Percentiles rank a stretch among this genome's conserved stretches.
phyloP scores from a whole-genome alignment of 1,284 basidiomycete genomes.

The Irpex sp. region DNA sequence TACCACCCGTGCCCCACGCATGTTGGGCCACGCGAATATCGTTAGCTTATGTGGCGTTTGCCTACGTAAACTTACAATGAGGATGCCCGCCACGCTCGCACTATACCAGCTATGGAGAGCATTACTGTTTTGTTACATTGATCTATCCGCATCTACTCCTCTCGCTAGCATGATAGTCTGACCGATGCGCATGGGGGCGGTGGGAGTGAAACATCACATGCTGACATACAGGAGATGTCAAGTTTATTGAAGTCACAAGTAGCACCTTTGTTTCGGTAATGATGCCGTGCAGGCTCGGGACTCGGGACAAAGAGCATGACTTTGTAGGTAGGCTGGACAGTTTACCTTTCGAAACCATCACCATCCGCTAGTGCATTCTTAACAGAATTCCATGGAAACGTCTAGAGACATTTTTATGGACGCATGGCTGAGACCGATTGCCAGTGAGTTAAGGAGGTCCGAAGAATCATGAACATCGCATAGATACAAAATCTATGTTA shows the following conservation, averaged over 20 bases:
- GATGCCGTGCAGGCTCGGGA: background rate
- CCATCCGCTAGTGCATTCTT: background rate
- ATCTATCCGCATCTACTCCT: background rate
- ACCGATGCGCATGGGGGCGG: background rate
- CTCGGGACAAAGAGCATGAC: background rate
- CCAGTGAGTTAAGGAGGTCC: background rate
- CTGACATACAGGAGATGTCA: background rate
- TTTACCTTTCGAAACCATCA: background rate
- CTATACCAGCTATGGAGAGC: background rate
- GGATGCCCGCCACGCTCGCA: background rate
- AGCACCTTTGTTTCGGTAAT: background rate
- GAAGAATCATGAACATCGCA: background rate
- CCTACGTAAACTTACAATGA: conserved; percentile 1
- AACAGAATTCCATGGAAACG: background rate
- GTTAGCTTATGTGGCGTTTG: background rate
- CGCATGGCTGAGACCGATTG: no score
- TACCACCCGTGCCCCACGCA: background rate
- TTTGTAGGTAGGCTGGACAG: background rate
- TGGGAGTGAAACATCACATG: background rate
- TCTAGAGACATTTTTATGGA: no score
- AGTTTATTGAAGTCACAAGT: background rate
- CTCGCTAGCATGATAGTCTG: background rate
- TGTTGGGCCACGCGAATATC: background rate
- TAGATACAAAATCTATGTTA: background rate
- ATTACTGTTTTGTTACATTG: background rate